These are phyloP conservation scores for Phlegmacium glaucopus DNA, from an alignment of 768 basidiomycete species.

Conservation along the genomic window DNA sequence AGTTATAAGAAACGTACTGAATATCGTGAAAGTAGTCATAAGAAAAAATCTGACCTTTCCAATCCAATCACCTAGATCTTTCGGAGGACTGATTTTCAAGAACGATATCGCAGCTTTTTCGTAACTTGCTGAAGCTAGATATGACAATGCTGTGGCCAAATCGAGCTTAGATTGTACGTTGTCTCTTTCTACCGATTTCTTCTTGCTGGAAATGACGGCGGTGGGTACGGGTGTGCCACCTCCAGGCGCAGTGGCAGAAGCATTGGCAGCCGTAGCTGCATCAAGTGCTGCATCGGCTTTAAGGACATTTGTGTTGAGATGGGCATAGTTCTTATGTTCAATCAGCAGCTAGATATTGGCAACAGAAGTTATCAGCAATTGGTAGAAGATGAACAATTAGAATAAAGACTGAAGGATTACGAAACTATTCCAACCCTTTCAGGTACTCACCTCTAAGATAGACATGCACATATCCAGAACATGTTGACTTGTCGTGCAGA, in stretches of 20 bases:
- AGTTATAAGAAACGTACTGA: too few relatives aligned
- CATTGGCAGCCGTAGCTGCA: constrained; percentile 37
- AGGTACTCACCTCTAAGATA: constrained; percentile 61
- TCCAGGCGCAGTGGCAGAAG: constrained; percentile 7
- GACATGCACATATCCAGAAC: constrained; percentile 92
- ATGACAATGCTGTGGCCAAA: constrained; percentile 74
- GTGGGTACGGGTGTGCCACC: constrained; percentile 16
- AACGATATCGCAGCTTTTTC: constrained; percentile 79
- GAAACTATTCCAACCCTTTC: background rate
- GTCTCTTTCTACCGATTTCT: constrained; percentile 56
- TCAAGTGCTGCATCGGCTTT: constrained; percentile 94
- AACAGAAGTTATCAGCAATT: background rate
- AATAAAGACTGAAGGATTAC: too few relatives aligned
- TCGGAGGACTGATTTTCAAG: constrained; percentile 60
- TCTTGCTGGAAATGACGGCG: constrained; percentile 27
- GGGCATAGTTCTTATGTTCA: constrained; percentile 83
- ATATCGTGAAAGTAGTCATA: constrained; percentile 63
- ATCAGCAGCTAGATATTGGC: constrained; percentile 60
- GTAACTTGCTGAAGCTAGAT: constrained; percentile 68
- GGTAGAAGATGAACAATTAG: background rate
- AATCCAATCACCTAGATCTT: constrained; percentile 75
- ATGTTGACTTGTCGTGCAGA: constrained; percentile 85
- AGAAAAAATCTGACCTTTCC: constrained; percentile 47
- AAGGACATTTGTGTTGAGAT: constrained; percentile 89
- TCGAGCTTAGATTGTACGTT: constrained; percentile 76